Percentiles rank a stretch among this genome's conserved stretches.
These are phyloP conservation scores for Skeletonema marinoi DNA, from an alignment of 108 stramenopile species.

Conservation along the genomic window DNA sequence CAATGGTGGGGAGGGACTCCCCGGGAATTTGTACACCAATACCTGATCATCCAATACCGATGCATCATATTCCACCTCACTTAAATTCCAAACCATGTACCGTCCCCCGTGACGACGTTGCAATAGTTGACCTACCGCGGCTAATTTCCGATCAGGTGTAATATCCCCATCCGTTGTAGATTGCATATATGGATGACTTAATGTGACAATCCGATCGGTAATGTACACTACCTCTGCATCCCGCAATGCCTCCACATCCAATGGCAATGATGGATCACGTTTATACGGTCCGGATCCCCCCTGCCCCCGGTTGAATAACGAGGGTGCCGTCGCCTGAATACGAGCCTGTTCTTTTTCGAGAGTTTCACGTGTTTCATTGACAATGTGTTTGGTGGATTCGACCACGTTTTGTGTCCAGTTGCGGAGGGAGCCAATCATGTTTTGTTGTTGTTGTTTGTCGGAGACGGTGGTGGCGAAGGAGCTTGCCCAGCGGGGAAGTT, in stretches of 20 bases:
- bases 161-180: conserved; percentile 61
- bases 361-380: conserved; percentile 27
- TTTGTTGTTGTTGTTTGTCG: conserved; percentile 25
- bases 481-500: conserved; percentile 21
- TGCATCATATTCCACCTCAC: conserved; percentile 92
- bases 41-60: conserved; percentile 87
- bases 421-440: conserved; percentile 17
- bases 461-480: conserved; percentile 24
- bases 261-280: conserved; percentile 61
- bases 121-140: conserved; percentile 79
- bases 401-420: conserved; percentile 31
- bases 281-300: conserved; percentile 16
- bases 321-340: conserved; percentile 32
- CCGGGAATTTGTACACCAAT: conserved; percentile 91
- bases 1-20: conserved; percentile 93
- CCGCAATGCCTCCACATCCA: conserved; percentile 71
- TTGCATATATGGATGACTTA: conserved; percentile 78
- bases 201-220: conserved; percentile 80
- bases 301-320: conserved; percentile 10
- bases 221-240: conserved; percentile 87
- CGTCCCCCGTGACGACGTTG: conserved; percentile 69
- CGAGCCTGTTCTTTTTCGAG: conserved; percentile 42
- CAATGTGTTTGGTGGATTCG: conserved; percentile 28
- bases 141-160: conserved; percentile 71
- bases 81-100: conserved; percentile 96